Conservation (phyloP, 2,329 filamentous ascomycete genomes). For the Hypoxylon sp. region DNA sequence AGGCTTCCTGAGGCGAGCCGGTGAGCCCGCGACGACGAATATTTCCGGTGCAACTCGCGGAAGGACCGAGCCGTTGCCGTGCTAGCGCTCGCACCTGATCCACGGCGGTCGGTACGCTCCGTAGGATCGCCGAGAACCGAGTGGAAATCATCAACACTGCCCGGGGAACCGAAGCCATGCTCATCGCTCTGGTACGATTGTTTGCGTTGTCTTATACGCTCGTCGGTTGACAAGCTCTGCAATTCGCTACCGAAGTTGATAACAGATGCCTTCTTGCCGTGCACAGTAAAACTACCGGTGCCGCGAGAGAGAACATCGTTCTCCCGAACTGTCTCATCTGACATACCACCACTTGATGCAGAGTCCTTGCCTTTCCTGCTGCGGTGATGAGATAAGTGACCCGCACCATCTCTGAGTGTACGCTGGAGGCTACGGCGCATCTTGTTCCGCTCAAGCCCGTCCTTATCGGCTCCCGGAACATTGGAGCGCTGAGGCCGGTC, state of each 20-base stretch:
- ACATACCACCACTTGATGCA: slow-evolving; percentile 68
- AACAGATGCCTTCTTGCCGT: slow-evolving; percentile 97
- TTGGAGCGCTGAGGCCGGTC: slow-evolving; percentile 58
- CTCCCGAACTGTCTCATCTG: slow-evolving; percentile 68
- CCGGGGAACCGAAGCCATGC: slow-evolving; percentile 54
- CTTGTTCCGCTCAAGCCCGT: slow-evolving; percentile 73
- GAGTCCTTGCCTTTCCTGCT: slow-evolving; percentile 85
- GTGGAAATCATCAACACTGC: slow-evolving; percentile 64
- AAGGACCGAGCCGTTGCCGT: slow-evolving; percentile 78
- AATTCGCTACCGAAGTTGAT: slow-evolving; percentile 97
- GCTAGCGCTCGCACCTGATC: slow-evolving; percentile 75
- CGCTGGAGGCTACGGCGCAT: slow-evolving; percentile 90
- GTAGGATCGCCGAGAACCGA: slow-evolving; percentile 64
- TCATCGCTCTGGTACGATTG: slow-evolving; percentile 62
- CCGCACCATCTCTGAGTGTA: slow-evolving; percentile 86
- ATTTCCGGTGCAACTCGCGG: slow-evolving; percentile 73
- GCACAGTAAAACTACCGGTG: slow-evolving; percentile 92
- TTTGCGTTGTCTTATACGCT: slow-evolving; percentile 77
- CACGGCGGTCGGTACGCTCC: slow-evolving; percentile 67
- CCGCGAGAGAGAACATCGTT: slow-evolving; percentile 80
- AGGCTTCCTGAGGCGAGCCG: slow-evolving; percentile 62
- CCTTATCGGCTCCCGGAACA: slow-evolving; percentile 56
- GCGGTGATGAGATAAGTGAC: slow-evolving; percentile 75
- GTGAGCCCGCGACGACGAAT: slow-evolving; percentile 67
- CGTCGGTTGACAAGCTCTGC: slow-evolving; percentile 81